A percentile compares a stretch with the other conserved stretches of the same genome.
Conservation (phyloP, 164 flowering plant species). For the Sextonia rubra region DNA sequence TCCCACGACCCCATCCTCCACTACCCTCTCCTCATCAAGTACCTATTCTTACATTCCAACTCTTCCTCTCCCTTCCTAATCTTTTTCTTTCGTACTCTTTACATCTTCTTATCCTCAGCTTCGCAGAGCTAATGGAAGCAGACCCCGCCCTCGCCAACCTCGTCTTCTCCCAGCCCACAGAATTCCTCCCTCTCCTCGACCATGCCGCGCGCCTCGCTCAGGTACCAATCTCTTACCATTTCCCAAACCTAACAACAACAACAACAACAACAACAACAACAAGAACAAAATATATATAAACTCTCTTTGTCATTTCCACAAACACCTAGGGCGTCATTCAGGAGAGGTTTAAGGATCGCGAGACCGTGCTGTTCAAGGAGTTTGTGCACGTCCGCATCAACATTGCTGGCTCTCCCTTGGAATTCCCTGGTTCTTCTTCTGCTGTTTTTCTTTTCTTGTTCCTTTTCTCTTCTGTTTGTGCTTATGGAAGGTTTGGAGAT, state of each 20-base stretch:
- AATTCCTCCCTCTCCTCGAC: conserved; percentile 46
- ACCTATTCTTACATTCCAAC: no score
- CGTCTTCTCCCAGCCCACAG: conserved; percentile 46
- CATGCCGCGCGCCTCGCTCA: conserved; percentile 59
- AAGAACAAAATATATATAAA: no score
- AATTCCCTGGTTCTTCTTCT: conserved; percentile 54
- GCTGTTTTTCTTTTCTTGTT: background rate
- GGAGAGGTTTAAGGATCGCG: conserved; percentile 22
- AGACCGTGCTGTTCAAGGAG: conserved; percentile 39
- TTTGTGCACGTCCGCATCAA: conserved; percentile 71
- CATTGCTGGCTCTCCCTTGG: conserved; percentile 57
- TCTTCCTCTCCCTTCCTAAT: background rate
- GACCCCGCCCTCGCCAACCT: conserved; percentile 39
- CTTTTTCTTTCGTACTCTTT: background rate
- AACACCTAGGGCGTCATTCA: conserved; percentile 19
- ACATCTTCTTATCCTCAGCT: conserved; percentile 25
- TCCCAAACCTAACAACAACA: no score
- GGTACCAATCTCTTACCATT: conserved; percentile 23
- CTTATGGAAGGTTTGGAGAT: background rate
- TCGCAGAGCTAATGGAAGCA: conserved; percentile 55
- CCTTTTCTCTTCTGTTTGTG: background rate
- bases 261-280: no score
- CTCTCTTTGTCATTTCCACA: background rate
- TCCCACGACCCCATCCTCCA: conserved; percentile 63
- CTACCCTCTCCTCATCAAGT: conserved; percentile 73